Conservation (phyloP, 83 land plant species). For the Picea abies region DNA sequence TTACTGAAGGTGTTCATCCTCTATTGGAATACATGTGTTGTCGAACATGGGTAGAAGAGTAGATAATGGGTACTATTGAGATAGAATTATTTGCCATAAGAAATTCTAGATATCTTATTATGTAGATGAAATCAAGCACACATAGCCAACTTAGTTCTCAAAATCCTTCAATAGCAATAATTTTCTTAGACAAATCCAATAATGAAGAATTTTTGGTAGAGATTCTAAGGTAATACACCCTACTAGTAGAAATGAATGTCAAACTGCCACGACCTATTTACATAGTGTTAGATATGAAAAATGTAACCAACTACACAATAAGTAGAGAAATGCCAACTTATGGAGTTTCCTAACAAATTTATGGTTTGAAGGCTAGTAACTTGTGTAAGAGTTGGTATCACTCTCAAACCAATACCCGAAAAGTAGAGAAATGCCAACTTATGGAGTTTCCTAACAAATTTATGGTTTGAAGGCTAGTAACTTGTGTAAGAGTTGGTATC, state of each 20-base stretch:
- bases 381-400: constrained; percentile 58
- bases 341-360: constrained; percentile 52
- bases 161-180: constrained; percentile 77
- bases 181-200: constrained; percentile 79
- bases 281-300: no score
- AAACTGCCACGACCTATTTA: not conserved
- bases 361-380: constrained; percentile 40
- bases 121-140: constrained; percentile 10
- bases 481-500: constrained; percentile 58
- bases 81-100: no score
- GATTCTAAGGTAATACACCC: constrained; percentile 73
- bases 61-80: no score
- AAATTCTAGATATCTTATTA: no score
- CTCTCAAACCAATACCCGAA: constrained; percentile 76
- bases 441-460: constrained; percentile 56
- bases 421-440: constrained; percentile 25
- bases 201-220: constrained; percentile 82
- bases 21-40: no score
- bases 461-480: constrained; percentile 37
- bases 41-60: no score
- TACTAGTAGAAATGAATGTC: constrained; percentile 22
- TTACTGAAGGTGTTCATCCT: no score
- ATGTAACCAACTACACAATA: not conserved
- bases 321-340: constrained; percentile 21
- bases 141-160: constrained; percentile 73